Evolutionary conservation across 2,329 filamentous ascomycete genomes (phyloP), one percentile per base, ranked within the genome.

Genomic region (Aspergillus japonicus): DNA sequence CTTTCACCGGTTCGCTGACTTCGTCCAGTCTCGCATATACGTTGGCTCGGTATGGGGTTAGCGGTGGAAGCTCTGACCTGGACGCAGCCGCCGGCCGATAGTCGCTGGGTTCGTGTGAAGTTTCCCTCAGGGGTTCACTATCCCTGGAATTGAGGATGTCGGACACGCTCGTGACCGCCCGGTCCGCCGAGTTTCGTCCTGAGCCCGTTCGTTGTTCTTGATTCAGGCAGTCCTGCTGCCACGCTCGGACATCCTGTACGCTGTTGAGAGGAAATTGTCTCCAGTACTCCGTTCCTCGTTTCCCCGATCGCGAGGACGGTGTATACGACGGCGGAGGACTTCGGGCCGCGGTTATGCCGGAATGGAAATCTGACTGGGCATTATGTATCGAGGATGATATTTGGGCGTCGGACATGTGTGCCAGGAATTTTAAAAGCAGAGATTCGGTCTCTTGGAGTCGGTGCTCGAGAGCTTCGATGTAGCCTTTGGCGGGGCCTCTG

Each of bases 401-500:
- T 55, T 78, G 73, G 3, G 68, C 56, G 39, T 74, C 64, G 1
- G 73, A 66, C 24, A 76, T 60, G 3, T 73, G 67, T 14, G 73
- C 68, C 4, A 79, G 68, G 7, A 80, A 57, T 21, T 68, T 72
- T 8, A 81, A 59, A 12, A 81, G 67, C 14, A 76, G 69, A 1
- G 63, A 70, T 60, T 81, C 79, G 0, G 78, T 79, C 50, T 78
- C 73, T 49, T 74, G 71, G 1, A 81, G 71, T 42, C 78, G 72
- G 24, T 77, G 69, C 50, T 80, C 78, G 19, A 81, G 63, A 16
- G 76, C 74, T 66, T 80, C 78, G 19, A 77, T 73, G 54, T 81
- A 80, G 7, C 79, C 79, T 61, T 80, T 81, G n/a, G 78, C 74
- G 6, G 79, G 79, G 1, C 79, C 79, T 54, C 79, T 80, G 42